These are phyloP conservation scores for Neofusicoccum parvum DNA, from an alignment of 2,329 filamentous ascomycete genomes.

Conservation along the genomic window DNA sequence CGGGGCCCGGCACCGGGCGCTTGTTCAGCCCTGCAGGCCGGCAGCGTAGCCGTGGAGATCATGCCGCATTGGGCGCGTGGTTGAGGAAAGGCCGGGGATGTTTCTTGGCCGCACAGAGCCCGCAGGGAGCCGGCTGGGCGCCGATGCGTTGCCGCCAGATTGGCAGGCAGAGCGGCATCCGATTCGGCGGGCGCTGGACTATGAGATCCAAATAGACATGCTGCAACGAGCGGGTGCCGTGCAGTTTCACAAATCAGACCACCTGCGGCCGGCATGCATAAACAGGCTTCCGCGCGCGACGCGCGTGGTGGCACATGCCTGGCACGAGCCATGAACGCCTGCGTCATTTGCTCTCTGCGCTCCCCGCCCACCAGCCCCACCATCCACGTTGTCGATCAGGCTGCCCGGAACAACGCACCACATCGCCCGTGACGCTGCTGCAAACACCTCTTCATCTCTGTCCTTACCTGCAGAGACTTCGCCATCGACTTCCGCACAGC, in stretches of 20 bases:
- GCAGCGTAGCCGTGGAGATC: constrained; percentile 11
- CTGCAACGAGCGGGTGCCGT: neutral
- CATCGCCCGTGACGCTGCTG: neutral
- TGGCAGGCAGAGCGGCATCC: neutral
- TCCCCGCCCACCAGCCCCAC: neutral
- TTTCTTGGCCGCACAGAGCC: neutral
- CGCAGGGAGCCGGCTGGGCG: neutral
- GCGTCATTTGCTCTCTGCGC: neutral
- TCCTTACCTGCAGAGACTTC: neutral
- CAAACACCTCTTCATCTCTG: neutral
- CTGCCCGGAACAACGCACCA: constrained; percentile 1
- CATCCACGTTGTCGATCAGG: constrained; percentile 12
- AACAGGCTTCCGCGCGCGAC: neutral
- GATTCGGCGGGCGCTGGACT: neutral
- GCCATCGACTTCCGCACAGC: neutral
- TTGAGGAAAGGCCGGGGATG: neutral
- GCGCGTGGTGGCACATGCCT: neutral
- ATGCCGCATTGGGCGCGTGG: neutral
- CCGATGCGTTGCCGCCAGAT: neutral
- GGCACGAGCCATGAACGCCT: constrained; percentile 13
- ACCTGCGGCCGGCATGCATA: neutral
- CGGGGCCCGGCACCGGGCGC: constrained; percentile 12
- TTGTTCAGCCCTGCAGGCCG: constrained; percentile 2
- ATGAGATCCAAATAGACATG: neutral
- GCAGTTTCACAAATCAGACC: constrained; percentile 2